Evolutionary conservation across 2,329 filamentous ascomycete genomes (phyloP), one percentile per base, ranked within the genome.

Genomic region (Fusarium brachygibbosum): DNA sequence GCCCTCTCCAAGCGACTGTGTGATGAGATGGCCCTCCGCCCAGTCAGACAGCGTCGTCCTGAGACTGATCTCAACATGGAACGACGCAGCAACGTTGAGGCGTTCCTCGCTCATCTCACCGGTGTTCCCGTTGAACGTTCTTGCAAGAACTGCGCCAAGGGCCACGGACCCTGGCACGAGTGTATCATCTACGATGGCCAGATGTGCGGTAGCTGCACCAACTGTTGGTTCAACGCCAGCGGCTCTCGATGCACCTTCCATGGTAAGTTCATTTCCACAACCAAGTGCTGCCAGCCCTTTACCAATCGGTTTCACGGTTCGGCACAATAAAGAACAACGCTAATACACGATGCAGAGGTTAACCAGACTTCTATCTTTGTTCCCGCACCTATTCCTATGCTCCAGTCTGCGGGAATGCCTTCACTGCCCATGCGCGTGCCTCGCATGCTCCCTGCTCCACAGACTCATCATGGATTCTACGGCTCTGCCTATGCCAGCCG

Each of bases 221-320:
- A 89, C 72, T 89, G 87, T 74, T 89, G 87, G 87, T 89, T 86
- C 76, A 89, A 89, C 58, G 87, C 87, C 10, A 88, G 86, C 51
- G 87, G 87, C 12, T 83, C 85, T 12, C 79, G 87, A 51, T 89
- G 87, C 64, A 88, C 86, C 16, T 89, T 88, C 72, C 87, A 88
- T 62, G 86, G 87, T 88, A 78, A 68, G 84, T 75, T 31, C 2
- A 52, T 34, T n/a, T 10, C 34, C n/a, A 12, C 16, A 29, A 28
- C 21, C 17, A 21, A 19, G 19, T 41, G 4, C 38, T 14, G 5
- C 25, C 32, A 19, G 16, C 8, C n/a, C 23, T 12, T 8, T 21
- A 35, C 19, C 54, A 25, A 28, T 25, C 28, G 9, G 14, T 12
- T 29, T 40, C 29, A 35, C 41, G 29, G n/a, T 17, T 19, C 8